Percentiles rank a stretch among this genome's conserved stretches.
phyloP scores from a whole-genome alignment of 2,329 filamentous ascomycete species.

The Trichoderma citrinoviride region DNA sequence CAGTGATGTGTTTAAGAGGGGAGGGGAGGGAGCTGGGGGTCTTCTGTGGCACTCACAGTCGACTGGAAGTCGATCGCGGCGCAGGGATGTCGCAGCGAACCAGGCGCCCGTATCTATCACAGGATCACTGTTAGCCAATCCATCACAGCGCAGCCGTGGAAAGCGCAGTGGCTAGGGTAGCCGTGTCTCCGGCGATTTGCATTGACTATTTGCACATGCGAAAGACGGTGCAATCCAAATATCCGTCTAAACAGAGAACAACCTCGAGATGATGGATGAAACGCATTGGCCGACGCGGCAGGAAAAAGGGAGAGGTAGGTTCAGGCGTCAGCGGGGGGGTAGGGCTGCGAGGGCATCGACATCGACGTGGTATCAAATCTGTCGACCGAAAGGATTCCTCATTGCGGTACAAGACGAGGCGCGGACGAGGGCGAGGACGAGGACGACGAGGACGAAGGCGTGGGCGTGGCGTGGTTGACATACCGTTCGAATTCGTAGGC shows the following conservation, averaged over 20 bases:
- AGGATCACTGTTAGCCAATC: constrained; percentile 44
- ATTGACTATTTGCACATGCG: constrained; percentile 24
- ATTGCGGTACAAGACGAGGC: constrained; percentile 31
- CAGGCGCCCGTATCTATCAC: constrained; percentile 83
- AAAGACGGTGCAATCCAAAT: constrained; percentile 26
- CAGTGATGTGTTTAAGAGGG: neutral
- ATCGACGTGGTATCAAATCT: constrained; percentile 27
- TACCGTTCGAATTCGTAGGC: constrained; percentile 99
- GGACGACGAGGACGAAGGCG: constrained; percentile 34
- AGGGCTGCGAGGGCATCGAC: constrained; percentile 25
- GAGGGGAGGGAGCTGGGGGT: too few relatives aligned
- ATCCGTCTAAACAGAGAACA: constrained; percentile 30
- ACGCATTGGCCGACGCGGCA: constrained; percentile 30
- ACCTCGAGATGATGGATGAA: constrained; percentile 30
- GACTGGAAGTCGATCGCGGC: constrained; percentile 86
- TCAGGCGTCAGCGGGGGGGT: constrained; percentile 27
- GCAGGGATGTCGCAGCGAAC: constrained; percentile 98
- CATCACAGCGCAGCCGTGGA: constrained; percentile 20
- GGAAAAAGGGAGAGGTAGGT: constrained; percentile 24
- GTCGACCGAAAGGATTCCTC: constrained; percentile 32
- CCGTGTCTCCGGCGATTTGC: constrained; percentile 12
- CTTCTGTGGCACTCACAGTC: constrained; percentile 70
- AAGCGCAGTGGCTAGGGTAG: constrained; percentile 18
- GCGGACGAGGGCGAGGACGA: constrained; percentile 33
- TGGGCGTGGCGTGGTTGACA: constrained; percentile 57